Evolutionary conservation across 306 rosid species (phyloP), one percentile per base, ranked within the genome.

Genomic region (Vigna reflexopilosa): DNA sequence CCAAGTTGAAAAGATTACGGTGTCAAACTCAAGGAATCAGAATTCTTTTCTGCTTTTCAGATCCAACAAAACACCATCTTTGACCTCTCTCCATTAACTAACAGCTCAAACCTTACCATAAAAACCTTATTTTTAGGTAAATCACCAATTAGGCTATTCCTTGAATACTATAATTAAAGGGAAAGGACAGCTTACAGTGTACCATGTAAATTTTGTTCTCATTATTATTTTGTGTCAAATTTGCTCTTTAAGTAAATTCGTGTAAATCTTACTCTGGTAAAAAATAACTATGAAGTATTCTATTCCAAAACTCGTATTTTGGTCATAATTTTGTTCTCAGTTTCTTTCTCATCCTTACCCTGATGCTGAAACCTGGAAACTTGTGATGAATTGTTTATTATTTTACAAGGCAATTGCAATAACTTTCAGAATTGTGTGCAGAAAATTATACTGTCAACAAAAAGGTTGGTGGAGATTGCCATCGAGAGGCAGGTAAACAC

Each of bases 401-500:
- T 62, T 6, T 9, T 49, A 44, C 40, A 11, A 15, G 48, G 28
- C 24, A 52, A 74, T 2, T 51, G 36, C 7, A 42, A 70, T 42
- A 9, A 40, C 73, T 32, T 26, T 62, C 17, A 62, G 57, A 77
- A 40, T 34, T 56, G 6, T 47, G 45, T 19, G n/a, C 17, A 38
- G 40, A 63, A 38, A 73, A 80, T 49, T 47, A 63, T 48, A 67
- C 15, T 38, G 11, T 15, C 40, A 26, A 51, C 59, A 83, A 59
- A 24, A 67, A 5, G 40, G 68, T 55, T 22, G 68, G 45, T 19
- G 44, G 34, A 40, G 36, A 72, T 76, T 80, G 58, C 56, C 67
- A 71, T 73, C 51, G 64, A 42, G 87, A 72, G 26, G 87, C 72
- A 70, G 84, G 82, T 85, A 70, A 50, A 58, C 36, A 66, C 83